A percentile compares a stretch with the other conserved stretches of the same genome.
Evolutionary conservation across 371 early-diverging fungal species (phyloP).

Genomic region (Rhizopus microsporus): DNA sequence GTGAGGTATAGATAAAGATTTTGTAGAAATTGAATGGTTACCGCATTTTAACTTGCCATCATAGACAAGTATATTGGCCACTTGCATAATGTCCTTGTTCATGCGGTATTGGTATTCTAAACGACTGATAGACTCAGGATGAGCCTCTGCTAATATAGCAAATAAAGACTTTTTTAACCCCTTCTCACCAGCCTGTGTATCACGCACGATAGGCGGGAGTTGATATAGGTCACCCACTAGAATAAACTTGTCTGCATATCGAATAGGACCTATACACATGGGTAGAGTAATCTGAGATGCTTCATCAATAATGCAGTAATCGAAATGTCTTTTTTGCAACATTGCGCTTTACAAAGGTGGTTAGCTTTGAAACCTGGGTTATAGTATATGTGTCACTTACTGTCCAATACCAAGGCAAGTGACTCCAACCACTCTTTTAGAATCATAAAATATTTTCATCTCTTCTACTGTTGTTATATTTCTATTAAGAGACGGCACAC

Average conservation of each 20-base stretch:
- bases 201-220: conserved; percentile 91
- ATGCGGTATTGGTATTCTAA: conserved; percentile 96
- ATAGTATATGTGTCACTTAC: conserved; percentile 41
- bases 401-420: conserved; percentile 90
- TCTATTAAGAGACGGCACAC: conserved; percentile 50
- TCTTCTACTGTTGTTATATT: conserved; percentile 55
- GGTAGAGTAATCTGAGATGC: conserved; percentile 98
- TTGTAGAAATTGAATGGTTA: conserved; percentile 59
- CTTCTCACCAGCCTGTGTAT: conserved; percentile 48
- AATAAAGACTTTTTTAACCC: conserved; percentile 75
- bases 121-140: conserved; percentile 77
- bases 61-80: conserved; percentile 90
- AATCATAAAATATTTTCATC: conserved; percentile 59
- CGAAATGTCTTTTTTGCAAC: conserved; percentile 79
- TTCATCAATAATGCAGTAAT: conserved; percentile 98
- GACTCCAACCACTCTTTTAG: conserved; percentile 77
- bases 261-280: conserved; percentile 90
- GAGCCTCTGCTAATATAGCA: conserved; percentile 74
- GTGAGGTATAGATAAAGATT: conserved; percentile 51
- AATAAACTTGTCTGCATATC: conserved; percentile 84
- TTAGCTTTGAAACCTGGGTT: neutral
- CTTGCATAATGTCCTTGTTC: conserved; percentile 90
- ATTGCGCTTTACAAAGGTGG: conserved; percentile 39
- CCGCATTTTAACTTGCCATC: conserved; percentile 80
- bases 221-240: conserved; percentile 99